phyloP scores from a whole-genome alignment of 164 flowering plant genomes.

The Vitis rotundifolia region DNA sequence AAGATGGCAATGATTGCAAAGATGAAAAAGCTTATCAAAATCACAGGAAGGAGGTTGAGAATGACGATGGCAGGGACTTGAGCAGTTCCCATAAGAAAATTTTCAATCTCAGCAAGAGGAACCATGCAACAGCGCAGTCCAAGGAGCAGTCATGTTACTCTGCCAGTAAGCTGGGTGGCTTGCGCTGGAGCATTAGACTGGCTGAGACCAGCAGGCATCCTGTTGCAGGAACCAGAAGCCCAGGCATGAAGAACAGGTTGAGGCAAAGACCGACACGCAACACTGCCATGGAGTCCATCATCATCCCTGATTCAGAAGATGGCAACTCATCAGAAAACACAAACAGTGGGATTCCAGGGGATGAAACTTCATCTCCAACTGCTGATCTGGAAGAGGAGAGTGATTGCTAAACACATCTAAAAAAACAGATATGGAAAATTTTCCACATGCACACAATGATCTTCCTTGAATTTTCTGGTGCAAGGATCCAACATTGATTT shows the following conservation, averaged over 20 bases:
- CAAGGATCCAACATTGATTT: too few relatives aligned
- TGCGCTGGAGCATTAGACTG: conserved; percentile 37
- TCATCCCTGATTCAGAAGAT: conserved; percentile 41
- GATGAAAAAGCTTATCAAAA: too few relatives aligned
- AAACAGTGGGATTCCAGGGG: too few relatives aligned
- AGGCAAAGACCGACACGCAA: conserved; percentile 42
- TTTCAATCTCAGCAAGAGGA: conserved; percentile 2
- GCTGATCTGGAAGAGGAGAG: too few relatives aligned
- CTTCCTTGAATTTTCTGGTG: too few relatives aligned
- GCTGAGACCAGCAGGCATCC: conserved; percentile 16
- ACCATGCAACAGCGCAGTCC: not conserved
- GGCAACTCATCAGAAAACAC: conserved; percentile 17
- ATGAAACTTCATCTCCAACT: too few relatives aligned
- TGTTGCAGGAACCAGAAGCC: conserved; percentile 9
- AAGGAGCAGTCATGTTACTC: conserved; percentile 9
- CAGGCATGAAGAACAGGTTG: conserved; percentile 26
- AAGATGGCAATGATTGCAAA: too few relatives aligned
- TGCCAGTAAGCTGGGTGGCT: conserved; percentile 17
- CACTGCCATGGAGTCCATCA: conserved; percentile 21
- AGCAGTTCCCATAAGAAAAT: conserved; percentile 22
- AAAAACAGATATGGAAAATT: too few relatives aligned
- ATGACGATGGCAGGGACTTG: not conserved
- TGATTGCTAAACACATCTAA: too few relatives aligned
- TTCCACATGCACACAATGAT: too few relatives aligned
- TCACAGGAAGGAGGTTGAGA: not conserved